These are phyloP conservation scores for Nicotiana sylvestris DNA, from an alignment of 257 asterid species.

Conservation along the genomic window DNA sequence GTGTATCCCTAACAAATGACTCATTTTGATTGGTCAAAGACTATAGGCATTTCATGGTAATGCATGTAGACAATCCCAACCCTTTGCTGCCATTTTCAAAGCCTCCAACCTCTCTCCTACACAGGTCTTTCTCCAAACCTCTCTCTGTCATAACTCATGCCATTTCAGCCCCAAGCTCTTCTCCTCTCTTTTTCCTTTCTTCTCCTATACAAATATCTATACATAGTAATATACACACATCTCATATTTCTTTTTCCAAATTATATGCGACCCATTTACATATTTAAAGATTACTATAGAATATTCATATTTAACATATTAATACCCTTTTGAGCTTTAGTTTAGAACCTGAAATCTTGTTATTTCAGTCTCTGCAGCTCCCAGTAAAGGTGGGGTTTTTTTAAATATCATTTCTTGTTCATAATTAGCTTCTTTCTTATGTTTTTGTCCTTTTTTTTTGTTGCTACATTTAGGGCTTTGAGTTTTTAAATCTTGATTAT, in stretches of 20 bases:
- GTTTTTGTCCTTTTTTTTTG: not conserved
- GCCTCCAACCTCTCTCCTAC: not conserved
- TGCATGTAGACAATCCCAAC: not conserved
- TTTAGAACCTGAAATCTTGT: not conserved
- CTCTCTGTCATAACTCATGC: not conserved
- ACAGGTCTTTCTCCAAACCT: not conserved
- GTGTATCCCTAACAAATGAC: too few relatives aligned
- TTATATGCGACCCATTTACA: not conserved
- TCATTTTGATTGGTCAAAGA: conserved; percentile 2
- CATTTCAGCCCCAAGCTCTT: not conserved
- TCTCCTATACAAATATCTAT: not conserved
- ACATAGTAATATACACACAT: not conserved
- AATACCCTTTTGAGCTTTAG: not conserved
- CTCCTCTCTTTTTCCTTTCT: not conserved
- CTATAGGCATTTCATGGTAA: not conserved
- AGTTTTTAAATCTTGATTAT: not conserved
- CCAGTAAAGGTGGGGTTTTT: not conserved
- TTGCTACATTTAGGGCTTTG: not conserved
- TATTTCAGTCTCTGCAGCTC: not conserved
- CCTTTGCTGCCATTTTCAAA: not conserved
- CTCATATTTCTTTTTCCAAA: not conserved
- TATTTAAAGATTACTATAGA: not conserved
- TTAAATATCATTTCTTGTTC: not conserved
- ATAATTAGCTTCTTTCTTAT: not conserved
- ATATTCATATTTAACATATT: not conserved